A percentile compares a stretch with the other conserved stretches of the same genome.
Evolutionary conservation across 148 eudicot species (phyloP).

Genomic region (Rhododendron williamsianum): DNA sequence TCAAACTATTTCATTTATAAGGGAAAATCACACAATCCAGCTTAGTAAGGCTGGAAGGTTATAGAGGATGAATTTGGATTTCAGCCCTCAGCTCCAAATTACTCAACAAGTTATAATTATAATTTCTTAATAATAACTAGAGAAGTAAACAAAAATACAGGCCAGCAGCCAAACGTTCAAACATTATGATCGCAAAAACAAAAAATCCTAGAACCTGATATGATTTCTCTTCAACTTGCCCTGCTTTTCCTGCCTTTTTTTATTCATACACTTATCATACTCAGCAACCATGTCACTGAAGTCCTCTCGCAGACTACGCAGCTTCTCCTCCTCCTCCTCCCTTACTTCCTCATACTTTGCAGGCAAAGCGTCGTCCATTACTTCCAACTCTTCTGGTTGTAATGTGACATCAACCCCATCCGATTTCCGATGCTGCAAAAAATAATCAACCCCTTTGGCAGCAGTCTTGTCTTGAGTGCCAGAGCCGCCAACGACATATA

Average conservation of each 20-base stretch:
- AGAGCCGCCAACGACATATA: too few species aligned
- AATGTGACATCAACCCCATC: too few species aligned
- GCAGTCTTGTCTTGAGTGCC: too few species aligned
- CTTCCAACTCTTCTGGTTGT: too few species aligned
- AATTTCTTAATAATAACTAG: background rate
- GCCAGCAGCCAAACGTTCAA: background rate
- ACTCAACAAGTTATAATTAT: background rate
- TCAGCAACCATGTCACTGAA: conserved; percentile 95
- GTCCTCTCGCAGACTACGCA: conserved; percentile 70
- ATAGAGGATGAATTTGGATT: background rate
- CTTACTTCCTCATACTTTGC: too few species aligned
- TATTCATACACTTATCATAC: conserved; percentile 63
- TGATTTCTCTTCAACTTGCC: conserved; percentile 77
- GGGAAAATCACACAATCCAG: background rate
- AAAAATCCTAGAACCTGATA: conserved; percentile 55
- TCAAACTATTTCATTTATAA: too few species aligned
- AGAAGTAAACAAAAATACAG: background rate
- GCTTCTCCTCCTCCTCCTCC: background rate
- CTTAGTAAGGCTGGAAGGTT: background rate
- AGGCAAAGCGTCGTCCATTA: too few species aligned
- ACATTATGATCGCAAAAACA: too few species aligned
- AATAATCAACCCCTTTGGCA: too few species aligned
- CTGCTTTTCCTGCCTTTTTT: conserved; percentile 79
- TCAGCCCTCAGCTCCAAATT: background rate
- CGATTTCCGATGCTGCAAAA: too few species aligned